phyloP scores from a whole-genome alignment of 345 rosid genomes.

The Noccaea bulbosa region DNA sequence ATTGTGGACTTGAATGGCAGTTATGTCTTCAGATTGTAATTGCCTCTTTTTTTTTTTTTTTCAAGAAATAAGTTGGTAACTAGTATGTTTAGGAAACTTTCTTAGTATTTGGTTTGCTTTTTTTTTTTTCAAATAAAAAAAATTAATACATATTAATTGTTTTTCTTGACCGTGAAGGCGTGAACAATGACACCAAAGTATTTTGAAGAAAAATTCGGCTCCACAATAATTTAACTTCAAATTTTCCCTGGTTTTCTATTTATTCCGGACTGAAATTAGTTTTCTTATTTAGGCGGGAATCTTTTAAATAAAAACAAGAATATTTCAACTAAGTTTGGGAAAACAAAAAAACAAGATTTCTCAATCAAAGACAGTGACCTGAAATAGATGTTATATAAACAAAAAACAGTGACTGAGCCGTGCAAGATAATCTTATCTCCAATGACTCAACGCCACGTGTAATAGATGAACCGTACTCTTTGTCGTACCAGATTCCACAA shows the following conservation, averaged over 20 bases:
- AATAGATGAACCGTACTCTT: constrained; percentile 30
- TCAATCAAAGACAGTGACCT: neutral
- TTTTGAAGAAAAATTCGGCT: neutral
- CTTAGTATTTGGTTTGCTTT: neutral
- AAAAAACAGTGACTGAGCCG: constrained; percentile 4
- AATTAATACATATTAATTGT: neutral
- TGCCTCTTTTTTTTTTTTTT: neutral
- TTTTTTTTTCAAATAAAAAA: neutral
- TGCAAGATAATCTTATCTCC: constrained; percentile 30
- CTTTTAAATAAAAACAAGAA: constrained; percentile 12
- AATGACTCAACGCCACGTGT: constrained; percentile 35
- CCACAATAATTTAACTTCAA: neutral
- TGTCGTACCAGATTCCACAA: constrained; percentile 34
- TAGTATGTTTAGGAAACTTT: neutral
- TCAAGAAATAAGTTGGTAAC: neutral
- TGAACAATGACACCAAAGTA: neutral
- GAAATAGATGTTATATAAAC: no score
- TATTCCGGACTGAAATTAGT: neutral
- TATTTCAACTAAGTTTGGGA: neutral
- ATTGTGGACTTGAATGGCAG: neutral
- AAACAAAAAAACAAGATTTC: neutral
- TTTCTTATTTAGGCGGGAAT: constrained; percentile 14
- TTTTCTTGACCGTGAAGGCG: neutral
- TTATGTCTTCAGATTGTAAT: neutral
- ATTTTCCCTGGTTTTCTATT: neutral